A percentile compares a stretch with the other conserved stretches of the same genome.
Evolutionary conservation across 225 moss, liverwort and hornwort genomes (phyloP).

Genomic region (Anthoceros angustus): DNA sequence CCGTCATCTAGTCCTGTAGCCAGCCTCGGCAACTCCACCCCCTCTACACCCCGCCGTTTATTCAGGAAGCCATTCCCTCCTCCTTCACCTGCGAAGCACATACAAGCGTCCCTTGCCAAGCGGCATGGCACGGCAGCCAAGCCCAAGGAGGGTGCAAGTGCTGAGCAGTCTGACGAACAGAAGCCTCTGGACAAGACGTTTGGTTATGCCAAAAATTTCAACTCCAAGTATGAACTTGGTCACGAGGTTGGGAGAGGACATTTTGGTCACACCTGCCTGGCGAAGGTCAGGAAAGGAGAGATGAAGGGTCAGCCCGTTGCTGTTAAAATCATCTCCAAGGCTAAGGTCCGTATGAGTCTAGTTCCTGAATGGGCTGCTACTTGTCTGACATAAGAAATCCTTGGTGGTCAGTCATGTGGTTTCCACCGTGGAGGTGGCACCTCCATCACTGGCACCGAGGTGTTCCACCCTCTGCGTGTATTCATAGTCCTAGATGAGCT

Average conservation of each 20-base stretch:
- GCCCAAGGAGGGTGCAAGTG: conserved; percentile 42
- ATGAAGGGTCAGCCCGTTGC: conserved; percentile 88
- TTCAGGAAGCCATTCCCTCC: conserved; percentile 84
- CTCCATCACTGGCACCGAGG: too few relatives aligned
- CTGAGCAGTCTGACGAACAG: conserved; percentile 50
- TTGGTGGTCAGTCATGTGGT: too few relatives aligned
- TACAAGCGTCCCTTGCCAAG: conserved; percentile 73
- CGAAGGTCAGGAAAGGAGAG: conserved; percentile 84
- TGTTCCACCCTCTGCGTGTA: background rate
- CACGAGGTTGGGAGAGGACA: conserved; percentile 96
- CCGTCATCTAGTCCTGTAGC: conserved; percentile 52
- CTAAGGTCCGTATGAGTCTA: conserved; percentile 36
- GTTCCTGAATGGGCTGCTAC: background rate
- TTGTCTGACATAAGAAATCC: background rate
- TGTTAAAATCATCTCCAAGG: conserved; percentile 95
- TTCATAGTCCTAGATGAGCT: background rate
- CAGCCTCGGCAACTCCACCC: conserved; percentile 62
- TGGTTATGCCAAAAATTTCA: conserved; percentile 75
- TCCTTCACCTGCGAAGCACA: conserved; percentile 89
- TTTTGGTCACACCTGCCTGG: conserved; percentile 87
- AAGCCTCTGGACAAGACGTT: conserved; percentile 91
- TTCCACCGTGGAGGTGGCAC: too few relatives aligned
- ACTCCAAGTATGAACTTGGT: conserved; percentile 88
- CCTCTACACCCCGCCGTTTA: conserved; percentile 63
- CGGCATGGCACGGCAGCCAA: conserved; percentile 60